These are phyloP conservation scores for Euclidium syriacum DNA, from an alignment of 345 rosid species.

Conservation along the genomic window DNA sequence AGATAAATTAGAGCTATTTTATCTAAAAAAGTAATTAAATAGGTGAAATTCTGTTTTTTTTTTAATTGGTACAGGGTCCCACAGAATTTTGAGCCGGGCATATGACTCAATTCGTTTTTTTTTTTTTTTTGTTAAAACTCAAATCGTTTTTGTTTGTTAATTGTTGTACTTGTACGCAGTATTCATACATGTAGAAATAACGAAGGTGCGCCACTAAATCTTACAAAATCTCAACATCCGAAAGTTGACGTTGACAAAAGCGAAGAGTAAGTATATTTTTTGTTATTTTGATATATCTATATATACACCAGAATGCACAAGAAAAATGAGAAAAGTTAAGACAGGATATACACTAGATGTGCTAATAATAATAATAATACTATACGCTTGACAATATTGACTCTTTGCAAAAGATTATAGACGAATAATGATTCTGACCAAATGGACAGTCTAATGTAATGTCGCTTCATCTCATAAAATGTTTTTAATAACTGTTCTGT, in stretches of 20 bases:
- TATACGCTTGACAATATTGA: constrained; percentile 23
- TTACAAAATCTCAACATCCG: not conserved
- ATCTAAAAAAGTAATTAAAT: too few relatives aligned
- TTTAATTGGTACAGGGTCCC: too few relatives aligned
- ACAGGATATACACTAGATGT: constrained; percentile 2
- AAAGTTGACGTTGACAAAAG: not conserved
- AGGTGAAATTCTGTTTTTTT: too few relatives aligned
- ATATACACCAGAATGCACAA: not conserved
- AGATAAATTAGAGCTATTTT: too few relatives aligned
- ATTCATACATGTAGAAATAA: not conserved
- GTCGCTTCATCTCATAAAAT: constrained; percentile 1
- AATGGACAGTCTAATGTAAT: constrained; percentile 1
- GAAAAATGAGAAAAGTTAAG: not conserved
- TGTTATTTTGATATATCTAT: not conserved
- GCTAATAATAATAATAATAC: constrained; percentile 1
- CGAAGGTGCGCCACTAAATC: not conserved
- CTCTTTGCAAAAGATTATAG: constrained; percentile 13
- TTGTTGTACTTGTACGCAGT: not conserved
- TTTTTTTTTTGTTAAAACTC: not conserved
- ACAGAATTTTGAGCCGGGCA: too few relatives aligned
- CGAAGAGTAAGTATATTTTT: not conserved
- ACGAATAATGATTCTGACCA: constrained; percentile 14
- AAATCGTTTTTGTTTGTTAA: too few relatives aligned
- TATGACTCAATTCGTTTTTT: not conserved
- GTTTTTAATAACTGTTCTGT: not conserved